Evolutionary conservation across 257 asterid species (phyloP), one percentile per base, ranked within the genome.

Genomic region (Lycium ferocissimum): DNA sequence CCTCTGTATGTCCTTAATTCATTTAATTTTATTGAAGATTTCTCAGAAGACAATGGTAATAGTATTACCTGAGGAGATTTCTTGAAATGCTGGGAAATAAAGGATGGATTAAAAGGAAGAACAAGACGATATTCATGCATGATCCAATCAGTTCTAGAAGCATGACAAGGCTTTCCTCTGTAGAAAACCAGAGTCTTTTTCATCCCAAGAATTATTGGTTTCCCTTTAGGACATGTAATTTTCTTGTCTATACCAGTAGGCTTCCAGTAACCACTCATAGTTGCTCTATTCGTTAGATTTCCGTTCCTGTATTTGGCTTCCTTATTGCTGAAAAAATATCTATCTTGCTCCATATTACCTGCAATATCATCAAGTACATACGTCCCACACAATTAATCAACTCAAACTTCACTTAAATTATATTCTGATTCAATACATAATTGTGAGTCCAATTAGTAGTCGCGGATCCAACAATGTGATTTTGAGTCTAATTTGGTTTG

Each of bases 91-190:
- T 83, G 88, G 61, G 45, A 66, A 51, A 49, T 67, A 43, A 43
- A 37, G 18, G 84, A 67, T 20, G 82, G 18, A 82, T 86, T 88
- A 33, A 83, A 79, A 0, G 88, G 18, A 78, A 83, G 76, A 40
- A 91, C 89, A 84, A 93, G 88, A 91, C 86, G 90, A 90, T 92
- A 93, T 2, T 93, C 86, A 66, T 92, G 92, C 95, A 93, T 89
- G 89, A 88, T 79, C 94, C 94, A 93, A 43, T 90, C 87, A 26
- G 95, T 91, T 53, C 81, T 82, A 3, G 85, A n/a, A 9, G 84
- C 88, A 10, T 81, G 84, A 11, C 86, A 76, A 53, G 15, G 6
- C 20, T 87, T 85, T 84, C 93, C 95, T 56, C 82, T 70, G 87
- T 84, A 88, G 85, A 92, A 92, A 20, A 93, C 90, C 7, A 91